Evolutionary conservation across 176 grass and related monocot species (phyloP).

Genomic region (Carex pumila): DNA sequence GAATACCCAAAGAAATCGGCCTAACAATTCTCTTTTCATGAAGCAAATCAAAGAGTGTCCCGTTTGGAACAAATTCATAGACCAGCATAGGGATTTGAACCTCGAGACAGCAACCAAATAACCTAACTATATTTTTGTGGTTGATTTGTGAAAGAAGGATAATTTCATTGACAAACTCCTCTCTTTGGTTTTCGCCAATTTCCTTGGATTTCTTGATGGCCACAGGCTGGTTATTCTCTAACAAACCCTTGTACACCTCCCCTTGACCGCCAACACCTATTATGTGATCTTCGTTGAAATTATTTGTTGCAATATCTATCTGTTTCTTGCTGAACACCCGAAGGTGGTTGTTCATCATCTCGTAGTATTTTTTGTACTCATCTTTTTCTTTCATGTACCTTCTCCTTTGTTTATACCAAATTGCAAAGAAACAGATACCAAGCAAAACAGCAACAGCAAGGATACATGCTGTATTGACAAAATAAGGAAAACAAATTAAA

Average conservation of each 20-base stretch:
- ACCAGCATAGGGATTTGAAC: slow-evolving; percentile 32
- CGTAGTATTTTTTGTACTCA: not conserved
- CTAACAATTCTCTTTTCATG: not conserved
- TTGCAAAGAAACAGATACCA: not conserved
- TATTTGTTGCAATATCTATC: slow-evolving; percentile 8
- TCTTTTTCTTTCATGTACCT: slow-evolving; percentile 9
- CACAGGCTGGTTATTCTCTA: not conserved
- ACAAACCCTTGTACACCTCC: not conserved
- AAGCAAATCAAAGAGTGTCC: slow-evolving; percentile 5
- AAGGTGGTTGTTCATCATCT: slow-evolving; percentile 3
- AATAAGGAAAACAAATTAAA: not conserved
- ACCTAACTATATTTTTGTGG: slow-evolving; percentile 2
- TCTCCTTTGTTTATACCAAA: not conserved
- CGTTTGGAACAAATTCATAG: slow-evolving; percentile 17
- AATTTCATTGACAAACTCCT: slow-evolving; percentile 30
- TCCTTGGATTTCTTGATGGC: slow-evolving; percentile 4
- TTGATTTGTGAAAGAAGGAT: slow-evolving; percentile 9
- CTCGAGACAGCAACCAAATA: slow-evolving; percentile 21
- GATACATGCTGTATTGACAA: not conserved
- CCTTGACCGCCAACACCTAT: not conserved
- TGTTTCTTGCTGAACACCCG: slow-evolving; percentile 1
- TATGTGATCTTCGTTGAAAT: not conserved
- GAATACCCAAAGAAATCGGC: not conserved
- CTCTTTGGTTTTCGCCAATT: not conserved
- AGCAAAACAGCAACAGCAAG: not conserved